phyloP scores from a whole-genome alignment of 495 filamentous ascomycete species.

The Pyrenula massariospora region DNA sequence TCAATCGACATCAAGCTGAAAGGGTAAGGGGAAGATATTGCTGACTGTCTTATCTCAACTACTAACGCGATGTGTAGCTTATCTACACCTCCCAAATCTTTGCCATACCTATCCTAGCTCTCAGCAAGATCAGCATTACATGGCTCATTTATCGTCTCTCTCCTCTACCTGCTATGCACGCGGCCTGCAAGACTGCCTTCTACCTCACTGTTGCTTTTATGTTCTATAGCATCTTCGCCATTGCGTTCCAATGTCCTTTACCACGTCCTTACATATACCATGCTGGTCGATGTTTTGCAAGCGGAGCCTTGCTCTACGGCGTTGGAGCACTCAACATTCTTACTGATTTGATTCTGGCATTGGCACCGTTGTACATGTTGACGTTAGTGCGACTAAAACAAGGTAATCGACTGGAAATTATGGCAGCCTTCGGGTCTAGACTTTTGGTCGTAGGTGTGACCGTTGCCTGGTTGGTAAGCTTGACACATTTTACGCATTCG shows the following conservation, averaged over 20 bases:
- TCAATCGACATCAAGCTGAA: not conserved
- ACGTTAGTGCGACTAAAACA: constrained; percentile 13
- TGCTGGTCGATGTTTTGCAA: constrained; percentile 12
- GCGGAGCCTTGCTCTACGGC: constrained; percentile 12
- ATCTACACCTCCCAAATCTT: not conserved
- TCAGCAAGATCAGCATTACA: not conserved
- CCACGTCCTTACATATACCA: constrained; percentile 15
- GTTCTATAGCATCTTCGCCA: constrained; percentile 4
- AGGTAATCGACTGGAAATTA: constrained; percentile 12
- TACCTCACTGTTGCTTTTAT: not conserved
- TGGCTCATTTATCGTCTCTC: not conserved
- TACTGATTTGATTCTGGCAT: constrained; percentile 12
- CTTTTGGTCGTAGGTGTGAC: constrained; percentile 11
- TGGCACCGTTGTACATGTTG: constrained; percentile 16
- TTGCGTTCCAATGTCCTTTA: constrained; percentile 15
- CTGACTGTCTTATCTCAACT: not conserved
- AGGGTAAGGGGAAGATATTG: not conserved
- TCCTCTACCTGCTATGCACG: not conserved
- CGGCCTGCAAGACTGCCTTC: not conserved
- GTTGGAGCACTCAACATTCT: constrained; percentile 14
- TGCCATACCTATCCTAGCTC: not conserved
- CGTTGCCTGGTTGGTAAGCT: constrained; percentile 10
- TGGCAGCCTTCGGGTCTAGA: constrained; percentile 13
- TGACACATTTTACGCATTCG: constrained; percentile 12
- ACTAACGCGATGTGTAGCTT: not conserved